phyloP scores from a whole-genome alignment of 148 eudicot genomes.

The Dianthus caryophyllus region DNA sequence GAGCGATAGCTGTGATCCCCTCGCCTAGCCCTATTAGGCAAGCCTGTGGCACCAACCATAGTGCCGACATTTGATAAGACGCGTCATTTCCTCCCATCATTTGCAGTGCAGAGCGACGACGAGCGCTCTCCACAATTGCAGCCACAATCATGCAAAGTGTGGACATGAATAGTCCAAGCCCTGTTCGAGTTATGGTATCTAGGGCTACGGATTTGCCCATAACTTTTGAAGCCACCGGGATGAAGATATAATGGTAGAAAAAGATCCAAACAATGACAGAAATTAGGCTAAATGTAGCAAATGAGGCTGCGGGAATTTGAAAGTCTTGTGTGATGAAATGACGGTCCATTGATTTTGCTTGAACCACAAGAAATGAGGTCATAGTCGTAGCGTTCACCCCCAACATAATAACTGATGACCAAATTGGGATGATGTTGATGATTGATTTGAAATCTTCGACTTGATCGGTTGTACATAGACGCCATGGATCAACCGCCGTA shows the following conservation, averaged over 20 bases:
- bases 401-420: slow-evolving; percentile 27
- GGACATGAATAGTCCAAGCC: slow-evolving; percentile 25
- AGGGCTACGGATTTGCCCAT: slow-evolving; percentile 22
- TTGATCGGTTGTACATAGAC: slow-evolving; percentile 26
- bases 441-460: slow-evolving; percentile 30
- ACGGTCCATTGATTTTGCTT: slow-evolving; percentile 39
- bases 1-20: slow-evolving; percentile 13
- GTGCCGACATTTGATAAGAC: slow-evolving; percentile 19
- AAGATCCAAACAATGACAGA: slow-evolving; percentile 26
- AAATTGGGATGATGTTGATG: slow-evolving; percentile 25
- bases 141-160: slow-evolving; percentile 14
- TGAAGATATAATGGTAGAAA: slow-evolving; percentile 30
- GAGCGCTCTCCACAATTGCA: slow-evolving; percentile 26
- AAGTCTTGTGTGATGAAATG: slow-evolving; percentile 31
- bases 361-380: slow-evolving; percentile 30
- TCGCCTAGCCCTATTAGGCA: slow-evolving; percentile 24
- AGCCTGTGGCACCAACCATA: slow-evolving; percentile 27
- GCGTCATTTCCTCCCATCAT: background rate
- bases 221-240: slow-evolving; percentile 32
- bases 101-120: slow-evolving; percentile 19
- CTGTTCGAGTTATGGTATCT: slow-evolving; percentile 26
- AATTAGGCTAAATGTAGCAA: slow-evolving; percentile 24
- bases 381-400: slow-evolving; percentile 18
- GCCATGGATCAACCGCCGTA: slow-evolving; percentile 20
- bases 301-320: slow-evolving; percentile 39